Percentiles rank a stretch among this genome's conserved stretches.
phyloP scores from a whole-genome alignment of 2,329 filamentous ascomycete genomes.

The Colletotrichum orbiculare region DNA sequence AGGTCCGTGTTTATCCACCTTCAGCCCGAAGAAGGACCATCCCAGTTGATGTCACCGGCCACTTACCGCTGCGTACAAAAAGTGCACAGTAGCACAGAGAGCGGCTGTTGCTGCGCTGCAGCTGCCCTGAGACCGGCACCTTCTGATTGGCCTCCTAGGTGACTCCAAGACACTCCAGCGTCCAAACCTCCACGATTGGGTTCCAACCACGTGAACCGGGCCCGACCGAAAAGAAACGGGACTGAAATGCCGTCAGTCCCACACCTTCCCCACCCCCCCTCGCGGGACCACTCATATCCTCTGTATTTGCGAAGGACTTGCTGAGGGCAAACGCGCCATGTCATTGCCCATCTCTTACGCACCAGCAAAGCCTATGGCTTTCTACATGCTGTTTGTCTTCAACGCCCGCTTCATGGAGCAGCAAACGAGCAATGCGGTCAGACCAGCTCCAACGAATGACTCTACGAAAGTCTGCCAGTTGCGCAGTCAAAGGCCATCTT shows the following conservation, averaged over 20 bases:
- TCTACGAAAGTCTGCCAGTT: slow-evolving; percentile 61
- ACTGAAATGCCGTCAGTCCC: not conserved
- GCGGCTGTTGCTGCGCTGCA: not conserved
- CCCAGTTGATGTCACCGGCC: slow-evolving; percentile 27
- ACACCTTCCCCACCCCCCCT: no score
- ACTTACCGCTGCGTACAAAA: not conserved
- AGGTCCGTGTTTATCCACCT: slow-evolving; percentile 1
- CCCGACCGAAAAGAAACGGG: not conserved
- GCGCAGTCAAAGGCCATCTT: slow-evolving; percentile 60
- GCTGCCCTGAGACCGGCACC: not conserved
- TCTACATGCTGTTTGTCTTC: slow-evolving; percentile 42
- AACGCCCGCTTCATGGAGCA: slow-evolving; percentile 61
- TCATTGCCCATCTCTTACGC: slow-evolving; percentile 13
- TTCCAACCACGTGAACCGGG: not conserved
- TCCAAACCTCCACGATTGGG: not conserved
- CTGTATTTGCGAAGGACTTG: not conserved
- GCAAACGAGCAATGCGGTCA: slow-evolving; percentile 63
- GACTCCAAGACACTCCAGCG: not conserved
- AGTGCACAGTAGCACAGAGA: no score
- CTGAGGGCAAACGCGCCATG: no score
- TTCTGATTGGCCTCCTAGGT: no score
- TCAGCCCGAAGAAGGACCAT: slow-evolving; percentile 24
- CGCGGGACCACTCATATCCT: not conserved
- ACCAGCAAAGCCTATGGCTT: slow-evolving; percentile 30
- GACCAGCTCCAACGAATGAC: slow-evolving; percentile 60